A percentile compares a stretch with the other conserved stretches of the same genome.
These are phyloP conservation scores for Chimonanthus praecox DNA, from an alignment of 164 flowering plant genomes.

Conservation along the genomic window DNA sequence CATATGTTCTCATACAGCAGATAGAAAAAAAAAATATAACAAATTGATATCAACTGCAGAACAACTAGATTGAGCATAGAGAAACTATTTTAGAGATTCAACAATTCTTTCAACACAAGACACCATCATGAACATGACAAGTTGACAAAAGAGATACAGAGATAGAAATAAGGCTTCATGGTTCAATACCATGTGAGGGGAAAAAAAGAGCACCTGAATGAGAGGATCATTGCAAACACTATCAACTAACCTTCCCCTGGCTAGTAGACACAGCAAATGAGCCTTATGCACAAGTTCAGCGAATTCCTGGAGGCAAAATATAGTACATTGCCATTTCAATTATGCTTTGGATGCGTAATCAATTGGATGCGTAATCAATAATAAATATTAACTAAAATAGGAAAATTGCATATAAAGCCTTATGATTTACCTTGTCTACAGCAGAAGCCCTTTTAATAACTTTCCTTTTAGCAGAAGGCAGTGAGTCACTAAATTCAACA, in stretches of 20 bases:
- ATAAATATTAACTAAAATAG: not conserved
- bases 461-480: constrained; percentile 39
- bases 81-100: not conserved
- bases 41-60: not conserved
- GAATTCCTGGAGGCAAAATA: constrained; percentile 45
- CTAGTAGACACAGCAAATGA: constrained; percentile 86
- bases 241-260: constrained; percentile 82
- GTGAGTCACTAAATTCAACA: constrained; percentile 49
- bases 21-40: not conserved
- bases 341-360: not conserved
- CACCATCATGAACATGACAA: not conserved
- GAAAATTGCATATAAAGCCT: not conserved
- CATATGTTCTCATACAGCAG: too few relatives aligned
- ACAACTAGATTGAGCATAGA: not conserved
- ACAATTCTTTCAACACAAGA: too few relatives aligned
- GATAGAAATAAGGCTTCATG: not conserved
- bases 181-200: constrained; percentile 1
- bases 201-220: constrained; percentile 60
- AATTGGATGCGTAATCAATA: not conserved
- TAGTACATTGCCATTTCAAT: not conserved
- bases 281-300: constrained; percentile 88
- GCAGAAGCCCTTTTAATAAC: constrained; percentile 58
- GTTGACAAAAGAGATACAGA: not conserved
- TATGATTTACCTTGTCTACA: constrained; percentile 65
- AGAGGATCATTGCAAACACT: constrained; percentile 82